A percentile compares a stretch with the other conserved stretches of the same genome.
phyloP scores from a whole-genome alignment of 306 rosid species.

The Dryas drummondii region DNA sequence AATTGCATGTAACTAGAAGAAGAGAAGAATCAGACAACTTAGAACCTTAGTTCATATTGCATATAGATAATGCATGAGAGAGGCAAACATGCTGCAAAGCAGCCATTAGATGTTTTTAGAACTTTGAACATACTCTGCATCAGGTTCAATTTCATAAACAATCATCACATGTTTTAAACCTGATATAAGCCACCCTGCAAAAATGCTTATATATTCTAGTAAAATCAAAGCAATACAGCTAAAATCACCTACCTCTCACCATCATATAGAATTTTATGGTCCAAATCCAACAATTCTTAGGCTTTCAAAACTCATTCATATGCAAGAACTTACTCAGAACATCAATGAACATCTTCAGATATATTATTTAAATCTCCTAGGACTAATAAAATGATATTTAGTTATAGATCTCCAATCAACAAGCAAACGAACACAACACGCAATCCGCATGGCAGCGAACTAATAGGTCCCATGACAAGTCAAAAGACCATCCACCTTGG shows the following conservation, averaged over 20 bases:
- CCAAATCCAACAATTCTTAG: conserved; percentile 24
- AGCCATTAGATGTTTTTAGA: conserved; percentile 12
- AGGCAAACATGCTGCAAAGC: conserved; percentile 3
- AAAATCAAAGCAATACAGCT: conserved; percentile 6
- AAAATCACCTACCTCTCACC: neutral
- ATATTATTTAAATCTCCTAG: conserved; percentile 32
- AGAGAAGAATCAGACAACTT: neutral
- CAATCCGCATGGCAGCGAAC: conserved; percentile 27
- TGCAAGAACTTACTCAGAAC: conserved; percentile 14
- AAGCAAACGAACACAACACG: conserved; percentile 47
- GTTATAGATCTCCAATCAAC: conserved; percentile 32
- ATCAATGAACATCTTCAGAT: conserved; percentile 28
- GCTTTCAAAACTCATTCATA: conserved; percentile 5
- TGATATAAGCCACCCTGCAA: conserved; percentile 10
- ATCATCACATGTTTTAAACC: conserved; percentile 11
- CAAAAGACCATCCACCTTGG: conserved; percentile 23
- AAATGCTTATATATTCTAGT: neutral
- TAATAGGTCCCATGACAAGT: conserved; percentile 18
- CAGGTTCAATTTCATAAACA: conserved; percentile 21
- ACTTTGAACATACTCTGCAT: conserved; percentile 8
- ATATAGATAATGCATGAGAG: conserved; percentile 8
- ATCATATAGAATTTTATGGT: neutral
- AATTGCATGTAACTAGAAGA: neutral
- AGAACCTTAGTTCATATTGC: neutral
- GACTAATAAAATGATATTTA: conserved; percentile 27